Conservation (phyloP, 441 rosid species). For the Adansonia rubrostipa region DNA sequence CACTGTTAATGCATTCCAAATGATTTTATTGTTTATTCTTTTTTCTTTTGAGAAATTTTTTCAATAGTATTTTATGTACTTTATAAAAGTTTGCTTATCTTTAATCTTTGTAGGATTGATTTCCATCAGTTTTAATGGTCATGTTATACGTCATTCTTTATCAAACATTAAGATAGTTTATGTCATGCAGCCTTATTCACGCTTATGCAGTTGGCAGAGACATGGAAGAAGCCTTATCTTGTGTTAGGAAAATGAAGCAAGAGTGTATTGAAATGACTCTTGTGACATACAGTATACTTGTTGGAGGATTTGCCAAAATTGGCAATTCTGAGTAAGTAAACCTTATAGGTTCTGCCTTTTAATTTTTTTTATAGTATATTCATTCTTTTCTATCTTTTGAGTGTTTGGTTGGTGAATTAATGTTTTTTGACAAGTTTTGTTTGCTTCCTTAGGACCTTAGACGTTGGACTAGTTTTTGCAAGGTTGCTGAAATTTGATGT, state of each 20-base stretch:
- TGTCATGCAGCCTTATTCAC: conserved; percentile 96
- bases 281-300: conserved; percentile 82
- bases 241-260: conserved; percentile 95
- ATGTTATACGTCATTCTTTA: conserved; percentile 9
- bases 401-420: not conserved
- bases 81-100: not conserved
- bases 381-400: not conserved
- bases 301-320: conserved; percentile 84
- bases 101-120: not conserved
- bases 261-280: conserved; percentile 84
- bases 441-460: conserved; percentile 15
- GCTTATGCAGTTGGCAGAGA: conserved; percentile 98
- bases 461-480: not conserved
- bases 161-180: conserved; percentile 46
- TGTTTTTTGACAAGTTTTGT: not conserved
- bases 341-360: conserved; percentile 8
- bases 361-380: not conserved
- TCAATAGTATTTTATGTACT: not conserved
- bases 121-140: conserved; percentile 21
- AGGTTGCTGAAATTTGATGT: conserved; percentile 1
- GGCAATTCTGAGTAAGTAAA: conserved; percentile 79
- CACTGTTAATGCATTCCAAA: not conserved
- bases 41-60: not conserved
- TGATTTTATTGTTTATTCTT: not conserved
- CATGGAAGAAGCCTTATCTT: conserved; percentile 93